Base-by-base conservation (phyloP, 331 rosid species). In the Telfairia occidentalis region DNA sequence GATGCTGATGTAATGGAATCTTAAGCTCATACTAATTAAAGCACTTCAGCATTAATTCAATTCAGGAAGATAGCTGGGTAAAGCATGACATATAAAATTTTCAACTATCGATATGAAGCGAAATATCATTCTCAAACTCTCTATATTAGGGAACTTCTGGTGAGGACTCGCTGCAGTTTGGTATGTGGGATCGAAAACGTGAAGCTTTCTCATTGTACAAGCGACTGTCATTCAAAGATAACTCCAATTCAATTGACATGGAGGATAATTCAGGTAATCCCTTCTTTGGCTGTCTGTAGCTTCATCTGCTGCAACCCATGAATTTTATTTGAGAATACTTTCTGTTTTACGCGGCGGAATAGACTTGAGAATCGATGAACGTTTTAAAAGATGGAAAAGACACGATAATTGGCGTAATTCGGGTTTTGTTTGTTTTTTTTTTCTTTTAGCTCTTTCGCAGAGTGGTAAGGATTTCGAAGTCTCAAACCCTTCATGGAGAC, bases 401-500 rank as follows among this genome's bases (percentile, higher is more conserved):
- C 5, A 24, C 5, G 45, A 71, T 72, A 71, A 52, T 78, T 79
- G 78, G 78, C 65, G 77, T 53, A 52, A 73, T 69, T 78, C 59
- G 72, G 80, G 76, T 40, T 40, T n/a, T n/a, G n/a, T n/a, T n/a
- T n/a, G n/a, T n/a, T n/a, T n/a, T n/a, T n/a, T n/a, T 84, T 63
- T 45, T 57, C 73, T 72, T 71, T 30, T 74, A 91, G 98, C 77
- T 86, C 85, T 82, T 76, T 60, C 84, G 77, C 92, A 80, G 83
- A 71, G 71, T 40, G 53, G 40, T 75, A 64, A 71, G 80, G 86
- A 75, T 76, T 71, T 71, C 77, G 96, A 89, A 83, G 80, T 79
- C 78, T 85, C 87, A 9, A 84, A 78, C 77, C 97, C 97, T 76
- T 87, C 97, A 13, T 94, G 97, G 98, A 88, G 70, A 82, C 96